A percentile compares a stretch with the other conserved stretches of the same genome.
phyloP scores from a whole-genome alignment of 768 basidiomycete species.

The Psilocybe tampanensis region DNA sequence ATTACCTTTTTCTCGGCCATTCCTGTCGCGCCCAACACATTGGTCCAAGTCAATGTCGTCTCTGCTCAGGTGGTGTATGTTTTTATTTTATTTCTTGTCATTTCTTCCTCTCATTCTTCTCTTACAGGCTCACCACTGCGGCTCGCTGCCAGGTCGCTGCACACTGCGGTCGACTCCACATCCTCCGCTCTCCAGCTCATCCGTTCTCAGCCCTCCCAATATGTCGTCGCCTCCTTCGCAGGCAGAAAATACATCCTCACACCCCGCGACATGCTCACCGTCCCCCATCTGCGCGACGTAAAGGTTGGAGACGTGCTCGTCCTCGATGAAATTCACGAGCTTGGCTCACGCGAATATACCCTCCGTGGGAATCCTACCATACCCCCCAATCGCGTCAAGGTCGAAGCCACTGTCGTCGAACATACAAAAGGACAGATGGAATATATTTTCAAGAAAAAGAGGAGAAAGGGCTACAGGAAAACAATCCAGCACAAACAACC shows the following conservation, averaged over 20 bases:
- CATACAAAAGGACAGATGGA: conserved; percentile 97
- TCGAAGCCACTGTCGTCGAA: conserved; percentile 92
- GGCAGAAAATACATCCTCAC: conserved; percentile 89
- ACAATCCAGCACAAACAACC: conserved; percentile 93
- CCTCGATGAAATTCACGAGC: conserved; percentile 87
- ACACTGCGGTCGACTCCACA: conserved; percentile 36
- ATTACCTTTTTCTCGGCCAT: conserved; percentile 27
- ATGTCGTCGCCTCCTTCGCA: conserved; percentile 87
- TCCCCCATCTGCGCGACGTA: conserved; percentile 86
- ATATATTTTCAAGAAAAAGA: conserved; percentile 92
- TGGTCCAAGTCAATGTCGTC: conserved; percentile 22
- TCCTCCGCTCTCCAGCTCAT: conserved; percentile 76
- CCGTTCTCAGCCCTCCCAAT: conserved; percentile 89
- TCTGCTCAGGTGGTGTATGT: conserved; percentile 35
- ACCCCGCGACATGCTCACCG: conserved; percentile 89
- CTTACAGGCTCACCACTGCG: conserved; percentile 11
- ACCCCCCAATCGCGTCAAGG: conserved; percentile 63
- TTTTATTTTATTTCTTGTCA: neutral
- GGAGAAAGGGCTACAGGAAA: conserved; percentile 97
- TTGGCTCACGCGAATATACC: conserved; percentile 95
- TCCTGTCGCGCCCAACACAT: conserved; percentile 11
- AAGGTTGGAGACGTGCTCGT: conserved; percentile 83
- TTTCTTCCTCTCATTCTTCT: neutral
- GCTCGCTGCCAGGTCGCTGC: conserved; percentile 8
- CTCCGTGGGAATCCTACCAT: conserved; percentile 79